Base-by-base conservation (phyloP, 2,329 filamentous ascomycete genomes). In the Diplodia sapinea region DNA sequence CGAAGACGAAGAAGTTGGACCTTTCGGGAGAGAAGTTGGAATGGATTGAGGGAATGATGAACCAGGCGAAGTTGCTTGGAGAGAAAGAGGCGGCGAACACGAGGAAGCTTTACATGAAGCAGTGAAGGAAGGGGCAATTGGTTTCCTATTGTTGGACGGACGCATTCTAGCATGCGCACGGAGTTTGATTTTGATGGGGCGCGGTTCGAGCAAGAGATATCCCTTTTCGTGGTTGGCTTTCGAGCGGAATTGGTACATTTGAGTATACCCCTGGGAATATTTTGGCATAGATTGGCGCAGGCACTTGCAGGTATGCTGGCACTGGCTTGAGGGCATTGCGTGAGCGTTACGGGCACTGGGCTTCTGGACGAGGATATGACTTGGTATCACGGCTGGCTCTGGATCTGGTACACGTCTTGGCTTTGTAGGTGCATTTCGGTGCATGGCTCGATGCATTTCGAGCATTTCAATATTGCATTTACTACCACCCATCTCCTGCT, bases 41-140 rank as follows among this genome's bases (percentile, higher is more conserved):
- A 49, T 95, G 92, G 92, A 90, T 95, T 11, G 90, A 94, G 77
- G 91, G 88, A 70, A 90, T 95, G 81, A 90, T 93, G 80, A 90
- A 92, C 74, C 90, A 92, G 75, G 92, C 93, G 50, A 86, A 90
- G 68, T 84, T 88, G 56, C 90, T 88, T 12, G 49, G 59, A 4
- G 59, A 40, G 2, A 20, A 55, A 12, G 38, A 64, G 56, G 47
- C 64, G 12, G 61, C 61, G 15, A 50, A 40, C 29, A 67, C 65
- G 26, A 68, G 47, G 57, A 68, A 68, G 51, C 29, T 68, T 23
- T 64, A 49, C 29, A 23, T 63, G 57, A 63, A 67, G 49, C 65
- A 67, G 43, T 33, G n/a, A 63, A 29, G 26, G 38, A 36, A 12
- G 23, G 17, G 17, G 31, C 11, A n/a, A 4, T n/a, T 4, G n/a